Evolutionary conservation across 1,284 basidiomycete genomes (phyloP), one percentile per base, ranked within the genome.

Genomic region (Clitocybe nebularis): DNA sequence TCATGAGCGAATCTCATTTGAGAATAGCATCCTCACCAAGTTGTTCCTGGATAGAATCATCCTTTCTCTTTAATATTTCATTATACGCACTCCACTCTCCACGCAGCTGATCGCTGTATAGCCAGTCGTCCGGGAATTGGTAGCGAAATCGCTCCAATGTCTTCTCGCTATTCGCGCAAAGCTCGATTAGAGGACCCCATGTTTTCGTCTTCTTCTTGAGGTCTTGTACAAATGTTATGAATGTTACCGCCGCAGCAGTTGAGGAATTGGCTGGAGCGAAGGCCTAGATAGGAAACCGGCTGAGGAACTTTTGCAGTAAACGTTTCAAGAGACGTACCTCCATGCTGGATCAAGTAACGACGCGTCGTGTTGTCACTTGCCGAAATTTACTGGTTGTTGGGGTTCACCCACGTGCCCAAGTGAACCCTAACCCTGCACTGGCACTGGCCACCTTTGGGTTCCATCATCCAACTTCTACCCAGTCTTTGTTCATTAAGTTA

Each of bases 211-310:
- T 96, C 61, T 89, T 86, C 72, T 98, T 98, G 54, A 99, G 80
- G 72, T 98, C 94, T 68, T 99, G 95, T 0, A 99, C 94, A 61
- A 97, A 97, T 17, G 96, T 99, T 67, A 99, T 98, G 67, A 99
- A 97, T 0, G 91, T 88, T 52, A 99, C 96, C 60, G 96, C 93
- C 49, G 94, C 93, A 28, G 94, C 95, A 59, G 96, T 99, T 43
- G 85, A 88, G 21, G 85, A 89, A 59, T 85, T 88, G 48, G 67
- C 61, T 58, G 72, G 71, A 71, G 78, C 72, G 64, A 81, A 79
- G 40, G 66, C 74, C 79, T 81, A 43, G 21, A 40, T 33, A 44
- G 38, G 29, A 28, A 19, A 35, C 62, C 28, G 49, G 41, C n/a
- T n/a, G n/a, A n/a, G n/a, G n/a, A n/a, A n/a, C n/a, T n/a, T n/a